Percentiles rank a stretch among this genome's conserved stretches.
Evolutionary conservation across 1,284 basidiomycete species (phyloP).

Genomic region (Fomes fomentarius): DNA sequence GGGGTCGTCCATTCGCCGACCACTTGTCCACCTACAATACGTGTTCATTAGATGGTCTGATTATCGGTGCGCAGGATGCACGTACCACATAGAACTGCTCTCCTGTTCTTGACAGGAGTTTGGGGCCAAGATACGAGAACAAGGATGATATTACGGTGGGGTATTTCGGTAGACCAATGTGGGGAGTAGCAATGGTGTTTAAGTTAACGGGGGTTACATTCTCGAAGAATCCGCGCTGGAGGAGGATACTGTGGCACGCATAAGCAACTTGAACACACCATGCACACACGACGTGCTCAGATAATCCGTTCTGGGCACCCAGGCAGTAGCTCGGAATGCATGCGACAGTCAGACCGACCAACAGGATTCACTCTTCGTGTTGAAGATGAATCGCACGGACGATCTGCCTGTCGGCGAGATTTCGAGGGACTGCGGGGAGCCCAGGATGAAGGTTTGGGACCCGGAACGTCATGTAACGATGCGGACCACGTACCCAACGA

Average conservation of each 20-base stretch:
- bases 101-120: constrained; percentile 82
- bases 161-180: constrained; percentile 69
- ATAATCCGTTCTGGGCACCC: too few species aligned
- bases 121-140: constrained; percentile 66
- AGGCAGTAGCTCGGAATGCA: too few species aligned
- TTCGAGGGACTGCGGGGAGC: neutral
- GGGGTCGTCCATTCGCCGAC: constrained; percentile 66
- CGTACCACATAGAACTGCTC: constrained; percentile 44
- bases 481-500: constrained; percentile 57
- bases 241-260: constrained; percentile 61
- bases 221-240: constrained; percentile 72
- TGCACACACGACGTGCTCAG: too few species aligned
- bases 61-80: neutral
- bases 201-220: constrained; percentile 75
- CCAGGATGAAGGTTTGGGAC: too few species aligned
- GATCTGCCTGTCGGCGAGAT: too few species aligned
- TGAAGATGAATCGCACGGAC: too few species aligned
- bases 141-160: constrained; percentile 63
- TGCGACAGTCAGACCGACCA: too few species aligned
- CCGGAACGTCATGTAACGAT: too few species aligned
- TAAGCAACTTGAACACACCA: too few species aligned
- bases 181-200: constrained; percentile 83
- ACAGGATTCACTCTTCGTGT: too few species aligned
- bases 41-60: neutral
- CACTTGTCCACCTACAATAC: constrained; percentile 61